A percentile compares a stretch with the other conserved stretches of the same genome.
Evolutionary conservation across 495 filamentous ascomycete genomes (phyloP).

Genomic region (Venustampulla echinocandica): DNA sequence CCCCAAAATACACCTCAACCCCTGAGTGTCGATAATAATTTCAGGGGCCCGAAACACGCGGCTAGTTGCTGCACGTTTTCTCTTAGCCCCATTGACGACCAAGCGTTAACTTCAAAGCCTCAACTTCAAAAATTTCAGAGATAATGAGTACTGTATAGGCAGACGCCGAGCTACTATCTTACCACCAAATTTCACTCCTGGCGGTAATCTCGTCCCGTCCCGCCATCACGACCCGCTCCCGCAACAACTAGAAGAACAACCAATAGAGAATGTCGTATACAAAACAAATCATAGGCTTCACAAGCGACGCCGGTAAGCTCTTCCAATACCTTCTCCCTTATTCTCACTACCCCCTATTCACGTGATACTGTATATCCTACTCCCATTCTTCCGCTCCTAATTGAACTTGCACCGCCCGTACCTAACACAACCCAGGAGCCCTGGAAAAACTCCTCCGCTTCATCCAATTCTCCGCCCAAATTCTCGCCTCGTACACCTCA

Average conservation of each 20-base stretch:
- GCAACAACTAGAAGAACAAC: background rate
- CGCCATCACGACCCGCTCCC: background rate
- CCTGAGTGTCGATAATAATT: background rate
- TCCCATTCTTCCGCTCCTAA: background rate
- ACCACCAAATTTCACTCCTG: background rate
- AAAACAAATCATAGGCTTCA: slow-evolving; percentile 16
- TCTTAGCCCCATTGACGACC: background rate
- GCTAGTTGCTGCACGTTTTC: too few species aligned
- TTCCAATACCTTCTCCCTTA: background rate
- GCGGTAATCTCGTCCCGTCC: background rate
- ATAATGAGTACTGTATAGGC: background rate
- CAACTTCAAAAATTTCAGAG: background rate
- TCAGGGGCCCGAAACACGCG: background rate
- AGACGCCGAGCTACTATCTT: background rate
- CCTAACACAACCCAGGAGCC: slow-evolving; percentile 28
- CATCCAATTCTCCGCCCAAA: slow-evolving; percentile 45
- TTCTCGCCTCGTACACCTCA: slow-evolving; percentile 31
- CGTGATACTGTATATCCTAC: slow-evolving; percentile 9
- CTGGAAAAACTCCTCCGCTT: slow-evolving; percentile 56
- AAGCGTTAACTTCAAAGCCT: background rate
- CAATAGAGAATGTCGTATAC: slow-evolving; percentile 14
- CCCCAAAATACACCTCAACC: background rate
- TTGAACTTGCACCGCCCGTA: background rate
- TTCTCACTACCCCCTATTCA: background rate
- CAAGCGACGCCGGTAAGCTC: slow-evolving; percentile 12